Evolutionary conservation across 768 basidiomycete genomes (phyloP), one percentile per base, ranked within the genome.

Genomic region (Naematelia encephala): DNA sequence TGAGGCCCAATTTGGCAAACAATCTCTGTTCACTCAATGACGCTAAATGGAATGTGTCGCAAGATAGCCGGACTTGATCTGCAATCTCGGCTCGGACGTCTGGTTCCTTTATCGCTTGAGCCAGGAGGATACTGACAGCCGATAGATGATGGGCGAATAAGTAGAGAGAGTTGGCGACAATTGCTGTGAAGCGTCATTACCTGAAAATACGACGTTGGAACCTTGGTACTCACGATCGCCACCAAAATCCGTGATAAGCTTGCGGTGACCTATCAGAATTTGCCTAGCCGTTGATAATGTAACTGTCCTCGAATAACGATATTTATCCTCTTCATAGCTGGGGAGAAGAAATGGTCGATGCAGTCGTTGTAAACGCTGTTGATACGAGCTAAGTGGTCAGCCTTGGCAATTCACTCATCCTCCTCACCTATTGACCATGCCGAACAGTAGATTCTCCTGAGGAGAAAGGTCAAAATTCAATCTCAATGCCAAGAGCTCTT

Each of bases 311-410:
- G 52, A 54, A 26, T 54, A 43, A 16, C 29, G n/a, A 22, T 19
- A 39, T 2, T 25, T 19, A 13, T 39, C 19, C 19, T 34, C 39
- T 12, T 5, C 14, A 25, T 21, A 34, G 14, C 52, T 34, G 10
- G 16, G 5, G 23, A 51, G 22, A 13, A 22, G 28, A 26, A 51
- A 51, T 14, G 50, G 50, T 3, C 50, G 50, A 54, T 54, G 30
- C 30, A 54, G 29, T 5, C 30, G 29, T 16, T n/a, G 14, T n/a
- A 34, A 10, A 5, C 39, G 30, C 25, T 54, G 52, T 21, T 16
- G n/a, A 30, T 34, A 54, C 4, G 29, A 34, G 19, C 39, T 43
- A 21, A 8, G 5, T 47, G 25, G 11, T 47, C 21, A 47, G 25
- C 11, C 25, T 47, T 47, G 12, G 39, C 39, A 11, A 43, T 43